A percentile compares a stretch with the other conserved stretches of the same genome.
phyloP scores from a whole-genome alignment of 1,284 basidiomycete species.

The Cryptococcus depauperatus region DNA sequence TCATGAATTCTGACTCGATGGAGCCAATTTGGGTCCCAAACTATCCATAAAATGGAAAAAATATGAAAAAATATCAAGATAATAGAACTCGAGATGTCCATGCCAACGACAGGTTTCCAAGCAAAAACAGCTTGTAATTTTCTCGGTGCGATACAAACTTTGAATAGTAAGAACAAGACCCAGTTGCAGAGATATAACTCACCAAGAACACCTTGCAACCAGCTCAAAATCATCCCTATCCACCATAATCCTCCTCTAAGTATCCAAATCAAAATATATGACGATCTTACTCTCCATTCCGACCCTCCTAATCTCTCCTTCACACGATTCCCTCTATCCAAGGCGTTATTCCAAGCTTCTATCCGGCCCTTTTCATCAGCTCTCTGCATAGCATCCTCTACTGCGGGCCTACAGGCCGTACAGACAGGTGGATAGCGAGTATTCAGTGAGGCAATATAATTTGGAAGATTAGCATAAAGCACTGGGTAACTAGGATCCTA shows the following conservation, averaged over 20 bases:
- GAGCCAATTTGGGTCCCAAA: constrained; percentile 40
- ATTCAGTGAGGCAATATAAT: constrained; percentile 66
- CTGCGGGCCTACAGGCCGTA: constrained; percentile 59
- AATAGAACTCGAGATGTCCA: too few species aligned
- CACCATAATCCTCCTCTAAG: constrained; percentile 19
- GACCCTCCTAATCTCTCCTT: neutral
- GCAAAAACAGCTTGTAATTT: too few species aligned
- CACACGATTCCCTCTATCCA: constrained; percentile 19
- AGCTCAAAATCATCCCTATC: constrained; percentile 8
- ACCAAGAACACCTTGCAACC: constrained; percentile 15
- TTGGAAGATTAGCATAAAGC: constrained; percentile 57
- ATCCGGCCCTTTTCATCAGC: constrained; percentile 74
- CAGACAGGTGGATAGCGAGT: constrained; percentile 80
- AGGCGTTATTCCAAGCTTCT: constrained; percentile 52
- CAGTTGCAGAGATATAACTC: too few species aligned
- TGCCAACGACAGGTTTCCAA: too few species aligned
- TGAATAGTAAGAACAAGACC: too few species aligned
- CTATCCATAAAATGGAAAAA: constrained; percentile 30
- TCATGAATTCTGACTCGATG: constrained; percentile 7
- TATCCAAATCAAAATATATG: constrained; percentile 25
- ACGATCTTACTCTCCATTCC: too few species aligned
- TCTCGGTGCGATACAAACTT: too few species aligned
- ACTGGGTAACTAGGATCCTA: constrained; percentile 63
- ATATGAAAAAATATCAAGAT: constrained; percentile 8
- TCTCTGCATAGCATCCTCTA: constrained; percentile 67